These are phyloP conservation scores for Coprinopsis sp. DNA, from an alignment of 768 basidiomycete species.

Conservation along the genomic window DNA sequence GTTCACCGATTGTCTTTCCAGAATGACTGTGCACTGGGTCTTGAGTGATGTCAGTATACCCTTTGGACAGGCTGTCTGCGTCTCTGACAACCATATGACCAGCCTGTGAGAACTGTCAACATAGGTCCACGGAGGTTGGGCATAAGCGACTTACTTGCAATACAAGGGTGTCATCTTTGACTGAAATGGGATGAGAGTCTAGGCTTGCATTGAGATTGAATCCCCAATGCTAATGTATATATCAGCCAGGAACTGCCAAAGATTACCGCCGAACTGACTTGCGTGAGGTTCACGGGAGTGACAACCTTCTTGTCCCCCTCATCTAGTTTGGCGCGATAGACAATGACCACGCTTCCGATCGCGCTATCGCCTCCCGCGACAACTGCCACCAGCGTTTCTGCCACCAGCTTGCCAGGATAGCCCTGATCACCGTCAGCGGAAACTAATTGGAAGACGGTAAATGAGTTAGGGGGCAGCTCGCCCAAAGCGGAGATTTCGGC, in stretches of 20 bases:
- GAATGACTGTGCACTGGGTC: conserved; percentile 47
- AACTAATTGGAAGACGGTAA: conserved; percentile 52
- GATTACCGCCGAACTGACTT: conserved; percentile 38
- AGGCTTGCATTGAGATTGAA: conserved; percentile 73
- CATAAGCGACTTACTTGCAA: conserved; percentile 23
- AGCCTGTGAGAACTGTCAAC: conserved; percentile 27
- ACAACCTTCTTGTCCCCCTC: conserved; percentile 40
- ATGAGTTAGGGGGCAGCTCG: conserved; percentile 24
- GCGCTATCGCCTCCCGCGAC: conserved; percentile 37
- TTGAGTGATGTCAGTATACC: conserved; percentile 43
- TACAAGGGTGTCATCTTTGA: conserved; percentile 45
- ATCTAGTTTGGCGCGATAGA: conserved; percentile 69
- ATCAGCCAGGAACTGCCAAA: conserved; percentile 1
- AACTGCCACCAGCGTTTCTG: conserved; percentile 55
- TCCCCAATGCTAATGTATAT: conserved; percentile 61
- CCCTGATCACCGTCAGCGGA: conserved; percentile 70
- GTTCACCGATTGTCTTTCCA: conserved; percentile 51
- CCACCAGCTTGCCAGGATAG: conserved; percentile 54
- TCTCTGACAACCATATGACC: conserved; percentile 52
- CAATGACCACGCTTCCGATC: conserved; percentile 61
- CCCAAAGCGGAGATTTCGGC: conserved; percentile 47
- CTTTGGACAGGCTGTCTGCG: conserved; percentile 46
- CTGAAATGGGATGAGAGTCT: conserved; percentile 34
- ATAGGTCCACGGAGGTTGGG: not conserved
- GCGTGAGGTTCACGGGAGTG: conserved; percentile 73